Evolutionary conservation across 2,329 filamentous ascomycete genomes (phyloP), one percentile per base, ranked within the genome.

Genomic region (Celoporthe dispersa): DNA sequence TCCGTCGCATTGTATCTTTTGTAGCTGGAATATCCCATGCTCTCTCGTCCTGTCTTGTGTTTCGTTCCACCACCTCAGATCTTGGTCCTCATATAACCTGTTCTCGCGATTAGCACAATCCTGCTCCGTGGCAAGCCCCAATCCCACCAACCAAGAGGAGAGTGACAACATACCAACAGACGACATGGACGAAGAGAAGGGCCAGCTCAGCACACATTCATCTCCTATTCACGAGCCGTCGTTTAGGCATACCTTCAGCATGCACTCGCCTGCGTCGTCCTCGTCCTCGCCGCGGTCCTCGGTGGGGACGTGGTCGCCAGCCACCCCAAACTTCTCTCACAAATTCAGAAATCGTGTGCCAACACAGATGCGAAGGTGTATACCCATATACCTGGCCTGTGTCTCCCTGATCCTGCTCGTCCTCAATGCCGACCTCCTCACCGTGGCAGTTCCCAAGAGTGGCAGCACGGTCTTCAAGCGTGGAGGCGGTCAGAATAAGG

Each of bases 371-470:
- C 81, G 83, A 66, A 81, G 85, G 71, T 80, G 80, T 51, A 75
- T 87, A 19, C 81, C 84, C 2, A 77, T 85, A 25, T 86, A 85
- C 73, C 71, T 85, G 31, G 80, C 77, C 39, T 81, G 80, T 69
- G 73, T 86, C 9, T 75, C 82, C 60, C 68, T 86, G 25, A 71
- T 87, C 53, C 73, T 87, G 55, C 77, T 87, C 71, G 74, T 87
- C 64, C 79, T 84, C 66, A 85, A 85, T 73, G 77, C 81, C 51
- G 82, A 83, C 71, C 70, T 82, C 64, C 77, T 83, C 72, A 65
- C 68, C 28, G 62, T 71, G 25, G 59, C 68, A 5, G 66, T 70
- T 3, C 64, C 70, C 28, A 68, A 55, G 25, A 61, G 55, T 9
- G 41, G 63, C 16, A 35, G 33, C n/a, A 78, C 68, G 37, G 78